A percentile compares a stretch with the other conserved stretches of the same genome.
These are phyloP conservation scores for Pogostemon cablin DNA, from an alignment of 257 asterid genomes.

Conservation along the genomic window DNA sequence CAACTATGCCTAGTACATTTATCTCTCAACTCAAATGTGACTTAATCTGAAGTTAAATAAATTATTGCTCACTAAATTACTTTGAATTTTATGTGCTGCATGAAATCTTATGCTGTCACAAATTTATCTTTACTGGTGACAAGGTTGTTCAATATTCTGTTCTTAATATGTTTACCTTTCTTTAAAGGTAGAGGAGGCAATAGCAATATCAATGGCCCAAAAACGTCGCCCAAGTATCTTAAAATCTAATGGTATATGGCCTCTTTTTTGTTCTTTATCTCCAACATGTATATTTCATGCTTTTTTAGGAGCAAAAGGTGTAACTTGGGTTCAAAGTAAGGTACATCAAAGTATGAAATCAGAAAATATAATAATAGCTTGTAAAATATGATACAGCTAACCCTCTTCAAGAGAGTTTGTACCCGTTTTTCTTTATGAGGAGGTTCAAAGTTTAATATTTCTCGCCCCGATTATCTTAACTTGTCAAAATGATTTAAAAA, in stretches of 20 bases:
- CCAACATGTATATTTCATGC: background rate
- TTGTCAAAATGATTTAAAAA: too few species aligned
- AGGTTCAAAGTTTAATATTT: too few species aligned
- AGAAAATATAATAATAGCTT: background rate
- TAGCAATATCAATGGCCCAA: constrained; percentile 86
- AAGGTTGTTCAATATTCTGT: background rate
- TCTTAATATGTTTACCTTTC: constrained; percentile 15
- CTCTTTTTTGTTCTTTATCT: background rate
- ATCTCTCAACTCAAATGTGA: too few species aligned
- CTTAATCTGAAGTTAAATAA: too few species aligned
- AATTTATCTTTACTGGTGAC: background rate
- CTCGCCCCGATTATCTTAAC: too few species aligned
- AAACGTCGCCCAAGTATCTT: constrained; percentile 57
- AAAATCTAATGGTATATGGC: constrained; percentile 52
- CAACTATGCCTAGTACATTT: too few species aligned
- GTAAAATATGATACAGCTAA: background rate
- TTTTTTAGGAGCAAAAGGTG: background rate
- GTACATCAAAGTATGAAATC: background rate
- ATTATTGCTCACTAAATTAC: background rate
- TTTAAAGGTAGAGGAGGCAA: constrained; percentile 82
- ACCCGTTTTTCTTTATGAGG: too few species aligned
- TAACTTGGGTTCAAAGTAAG: background rate
- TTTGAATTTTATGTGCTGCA: background rate
- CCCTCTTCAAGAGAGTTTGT: too few species aligned
- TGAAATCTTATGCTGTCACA: background rate